Evolutionary conservation across 2,329 filamentous ascomycete species (phyloP), one percentile per base, ranked within the genome.

Genomic region (Fusarium multiceps): DNA sequence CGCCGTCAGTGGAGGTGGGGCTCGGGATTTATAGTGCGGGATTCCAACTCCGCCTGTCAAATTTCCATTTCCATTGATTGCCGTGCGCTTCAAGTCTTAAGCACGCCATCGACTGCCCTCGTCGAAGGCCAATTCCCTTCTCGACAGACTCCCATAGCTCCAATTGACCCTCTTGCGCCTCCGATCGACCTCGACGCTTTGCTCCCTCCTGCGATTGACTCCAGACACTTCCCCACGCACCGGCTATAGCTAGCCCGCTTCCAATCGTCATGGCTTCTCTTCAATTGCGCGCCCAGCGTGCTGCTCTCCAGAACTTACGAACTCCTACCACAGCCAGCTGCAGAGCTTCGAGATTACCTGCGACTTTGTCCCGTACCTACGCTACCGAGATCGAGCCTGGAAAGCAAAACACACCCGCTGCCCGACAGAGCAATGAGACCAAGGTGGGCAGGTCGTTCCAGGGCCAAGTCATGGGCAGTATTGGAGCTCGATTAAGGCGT

Each of bases 401-500:
- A 67, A 72, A 74, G 42, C 72, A 77, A 50, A 79, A 76, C 53
- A 57, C 74, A 14, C 55, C 70, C n/a, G 62, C 69, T n/a, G 43
- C 61, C 18, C 30, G 76, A 20, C 73, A 77, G 64, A 73, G 77
- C 55, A 82, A 81, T 59, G 80, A 82, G 70, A 70, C 77, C 68
- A 81, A 75, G 73, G 74, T 77, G 27, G 81, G 79, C 18, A 71
- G 82, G 48, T 78, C 81, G 6, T 90, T 89, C 74, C 84, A 86
- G 72, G 87, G 87, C 21, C 88, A 89, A 78, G 83, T 90, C 72
- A 86, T 88, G 74, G 85, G 87, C 69, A 88, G 86, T 67, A 87
- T 88, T 51, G 82, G 82, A 53, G 81, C 84, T 57, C 84, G 88
- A 63, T 80, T 89, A 67, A 81, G 82, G 68, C 80, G 84, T n/a